Base-by-base conservation (phyloP, 1,284 basidiomycete species). In the Psilocybe mexicana region DNA sequence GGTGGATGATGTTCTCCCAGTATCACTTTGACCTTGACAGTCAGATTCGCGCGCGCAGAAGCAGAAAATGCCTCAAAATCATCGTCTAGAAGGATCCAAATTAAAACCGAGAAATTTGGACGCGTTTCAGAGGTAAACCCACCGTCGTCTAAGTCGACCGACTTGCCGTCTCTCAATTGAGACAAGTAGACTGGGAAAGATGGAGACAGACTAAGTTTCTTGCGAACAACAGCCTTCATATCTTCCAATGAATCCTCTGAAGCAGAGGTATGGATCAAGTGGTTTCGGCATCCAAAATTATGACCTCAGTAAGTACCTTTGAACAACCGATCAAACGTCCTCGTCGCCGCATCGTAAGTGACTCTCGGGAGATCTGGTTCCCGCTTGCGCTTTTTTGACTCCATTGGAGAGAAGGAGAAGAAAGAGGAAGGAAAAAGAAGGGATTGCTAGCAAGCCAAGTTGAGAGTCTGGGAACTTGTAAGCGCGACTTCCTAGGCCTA, bases 111-210 rank as follows among this genome's bases (percentile, higher is more conserved):
- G 24, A 42, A 11, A n/a, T n/a, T 28, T 28, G 6, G 30, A 48
- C 45, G 48, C 54, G 46, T 28, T 45, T 45, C 25, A 55, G 44
- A 26, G 18, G 25, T 36, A 30, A 46, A 66, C 79, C 60, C 65
- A 89, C 90, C 87, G 67, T 92, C 89, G 51, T 89, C 88, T 26
- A 92, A 76, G 67, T 88, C 86, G 46, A 91, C 79, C 14, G 70
- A 67, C 58, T 72, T 73, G 5, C 77, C 80, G n/a, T 77, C 76
- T 35, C 84, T 78, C 44, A 87, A 63, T 63, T 88, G 87, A 25
- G 77, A 74, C 12, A 92, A 79, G 1, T 72, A 67, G 10, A 92
- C 69, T 1, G 69, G 61, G 10, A 74, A 66, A 40, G 75, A 71
- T 0, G 68, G 59, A 23, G 73, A 61, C 0, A 91, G 70, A 2